A percentile compares a stretch with the other conserved stretches of the same genome.
Evolutionary conservation across 495 filamentous ascomycete species (phyloP).

Genomic region (Xylaria scruposa): DNA sequence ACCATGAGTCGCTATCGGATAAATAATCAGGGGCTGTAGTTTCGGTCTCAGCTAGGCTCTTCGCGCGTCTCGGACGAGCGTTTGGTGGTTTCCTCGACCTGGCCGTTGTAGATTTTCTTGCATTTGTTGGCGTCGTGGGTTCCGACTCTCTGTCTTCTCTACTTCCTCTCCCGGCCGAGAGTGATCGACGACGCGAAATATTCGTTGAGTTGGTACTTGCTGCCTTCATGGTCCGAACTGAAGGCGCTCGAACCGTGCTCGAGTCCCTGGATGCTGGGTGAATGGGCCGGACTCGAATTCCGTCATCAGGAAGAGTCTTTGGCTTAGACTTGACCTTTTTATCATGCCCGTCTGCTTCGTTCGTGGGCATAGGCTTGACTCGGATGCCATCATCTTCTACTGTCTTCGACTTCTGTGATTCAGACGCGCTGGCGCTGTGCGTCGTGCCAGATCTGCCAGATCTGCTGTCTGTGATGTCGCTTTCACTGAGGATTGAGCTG

Average conservation of each 20-base stretch:
- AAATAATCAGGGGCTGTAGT: constrained; percentile 33
- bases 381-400: constrained; percentile 47
- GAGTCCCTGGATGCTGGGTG: constrained; percentile 38
- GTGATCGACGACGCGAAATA: constrained; percentile 41
- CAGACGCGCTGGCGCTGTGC: constrained; percentile 19
- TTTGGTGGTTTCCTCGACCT: constrained; percentile 35
- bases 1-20: constrained; percentile 40
- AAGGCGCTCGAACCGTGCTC: constrained; percentile 40
- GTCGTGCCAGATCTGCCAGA: constrained; percentile 30
- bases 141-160: constrained; percentile 44
- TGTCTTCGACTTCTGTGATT: constrained; percentile 31
- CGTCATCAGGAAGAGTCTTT: constrained; percentile 30
- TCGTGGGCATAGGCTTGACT: constrained; percentile 37
- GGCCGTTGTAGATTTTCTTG: constrained; percentile 7
- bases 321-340: constrained; percentile 35
- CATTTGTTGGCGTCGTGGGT: constrained; percentile 34
- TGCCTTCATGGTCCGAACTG: constrained; percentile 38
- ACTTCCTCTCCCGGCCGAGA: constrained; percentile 57
- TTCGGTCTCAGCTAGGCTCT: constrained; percentile 32
- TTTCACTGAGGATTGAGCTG: constrained; percentile 34
- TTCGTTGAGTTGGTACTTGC: constrained; percentile 33
- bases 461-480: constrained; percentile 26
- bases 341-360: constrained; percentile 40
- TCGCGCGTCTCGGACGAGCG: constrained; percentile 26
- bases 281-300: constrained; percentile 43